Conservation (phyloP, 2,329 filamentous ascomycete species). For the Drechslerella coelobrocha region DNA sequence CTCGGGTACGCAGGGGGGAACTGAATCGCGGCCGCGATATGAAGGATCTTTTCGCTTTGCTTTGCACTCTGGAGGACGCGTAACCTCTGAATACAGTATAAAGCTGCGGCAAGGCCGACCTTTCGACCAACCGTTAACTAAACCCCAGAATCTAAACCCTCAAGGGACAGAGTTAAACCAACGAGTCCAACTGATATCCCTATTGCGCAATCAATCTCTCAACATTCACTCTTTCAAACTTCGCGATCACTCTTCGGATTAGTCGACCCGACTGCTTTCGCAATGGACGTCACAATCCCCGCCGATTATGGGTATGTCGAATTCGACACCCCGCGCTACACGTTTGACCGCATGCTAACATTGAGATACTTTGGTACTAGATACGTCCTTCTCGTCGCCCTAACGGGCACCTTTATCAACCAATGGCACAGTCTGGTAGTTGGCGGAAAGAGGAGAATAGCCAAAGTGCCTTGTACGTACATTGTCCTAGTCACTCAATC, state of each 20-base stretch:
- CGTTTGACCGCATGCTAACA: background rate
- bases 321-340: background rate
- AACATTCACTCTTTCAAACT: too few species aligned
- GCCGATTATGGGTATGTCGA: slow-evolving; percentile 36
- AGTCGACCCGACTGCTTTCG: background rate
- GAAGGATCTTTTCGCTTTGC: too few species aligned
- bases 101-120: background rate
- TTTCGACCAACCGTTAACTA: background rate
- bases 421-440: slow-evolving; percentile 63
- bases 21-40: too few species aligned
- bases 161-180: too few species aligned
- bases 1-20: too few species aligned
- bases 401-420: slow-evolving; percentile 68
- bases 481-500: background rate
- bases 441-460: slow-evolving; percentile 62
- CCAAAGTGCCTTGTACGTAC: slow-evolving; percentile 63
- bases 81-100: too few species aligned
- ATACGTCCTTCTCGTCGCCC: slow-evolving; percentile 68
- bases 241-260: too few species aligned
- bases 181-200: too few species aligned
- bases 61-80: background rate
- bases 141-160: too few species aligned
- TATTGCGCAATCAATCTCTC: too few species aligned
- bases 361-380: slow-evolving; percentile 60
- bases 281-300: slow-evolving; percentile 42